phyloP scores from a whole-genome alignment of 345 rosid species.

The Eutrema japonicum region DNA sequence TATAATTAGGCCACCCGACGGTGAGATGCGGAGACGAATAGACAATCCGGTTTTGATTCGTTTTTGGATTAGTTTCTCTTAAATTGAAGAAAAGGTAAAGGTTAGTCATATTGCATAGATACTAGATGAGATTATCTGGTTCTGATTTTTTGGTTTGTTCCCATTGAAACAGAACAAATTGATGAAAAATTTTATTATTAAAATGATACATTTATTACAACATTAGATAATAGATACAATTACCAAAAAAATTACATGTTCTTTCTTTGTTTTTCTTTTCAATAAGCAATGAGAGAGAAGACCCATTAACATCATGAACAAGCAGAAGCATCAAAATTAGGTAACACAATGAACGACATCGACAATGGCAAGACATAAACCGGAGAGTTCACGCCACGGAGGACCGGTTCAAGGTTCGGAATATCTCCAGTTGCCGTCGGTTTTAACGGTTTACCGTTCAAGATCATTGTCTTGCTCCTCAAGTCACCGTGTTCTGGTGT shows the following conservation, averaged over 20 bases:
- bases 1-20: no score
- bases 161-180: no score
- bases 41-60: no score
- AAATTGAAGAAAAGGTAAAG: no score
- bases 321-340: conserved; percentile 73
- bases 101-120: no score
- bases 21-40: no score
- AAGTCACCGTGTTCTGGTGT: conserved; percentile 73
- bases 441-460: conserved; percentile 74
- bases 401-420: conserved; percentile 69
- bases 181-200: background rate
- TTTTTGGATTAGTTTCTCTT: no score
- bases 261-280: background rate
- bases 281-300: background rate
- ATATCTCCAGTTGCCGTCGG: conserved; percentile 55
- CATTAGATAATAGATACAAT: conserved; percentile 33
- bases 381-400: conserved; percentile 51
- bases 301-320: conserved; percentile 46
- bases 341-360: conserved; percentile 76
- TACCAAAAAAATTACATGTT: conserved; percentile 30
- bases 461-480: conserved; percentile 67
- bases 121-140: no score
- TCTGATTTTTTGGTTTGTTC: no score
- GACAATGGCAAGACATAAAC: conserved; percentile 59
- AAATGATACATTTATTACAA: conserved; percentile 15